Conservation (phyloP, 2,329 filamentous ascomycete genomes). For the Paraphaeosphaeria minitans region DNA sequence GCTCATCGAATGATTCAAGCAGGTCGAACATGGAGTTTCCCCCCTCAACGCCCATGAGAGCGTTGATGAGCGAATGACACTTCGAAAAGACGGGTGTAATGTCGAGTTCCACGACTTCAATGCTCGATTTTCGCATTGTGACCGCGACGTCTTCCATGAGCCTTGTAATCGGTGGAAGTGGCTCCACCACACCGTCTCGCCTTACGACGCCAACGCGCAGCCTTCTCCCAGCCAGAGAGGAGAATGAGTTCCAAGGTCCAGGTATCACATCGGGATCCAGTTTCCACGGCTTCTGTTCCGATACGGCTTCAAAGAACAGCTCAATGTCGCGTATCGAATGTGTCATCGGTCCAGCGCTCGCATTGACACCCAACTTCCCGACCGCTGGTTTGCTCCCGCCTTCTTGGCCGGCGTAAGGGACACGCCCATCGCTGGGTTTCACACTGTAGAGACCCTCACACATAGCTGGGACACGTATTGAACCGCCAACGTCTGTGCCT, state of each 20-base stretch:
- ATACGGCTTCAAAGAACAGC: conserved; percentile 60
- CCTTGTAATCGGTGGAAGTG: conserved; percentile 57
- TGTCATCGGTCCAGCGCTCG: conserved; percentile 54
- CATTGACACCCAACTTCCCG: conserved; percentile 51
- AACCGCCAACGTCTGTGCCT: conserved; percentile 62
- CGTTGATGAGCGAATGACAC: conserved; percentile 62
- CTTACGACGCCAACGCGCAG: conserved; percentile 56
- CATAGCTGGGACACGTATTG: conserved; percentile 57
- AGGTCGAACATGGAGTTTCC: conserved; percentile 61
- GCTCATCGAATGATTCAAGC: conserved; percentile 61
- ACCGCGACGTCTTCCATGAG: conserved; percentile 54
- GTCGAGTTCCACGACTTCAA: conserved; percentile 65
- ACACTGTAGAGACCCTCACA: conserved; percentile 57
- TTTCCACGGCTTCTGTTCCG: conserved; percentile 58
- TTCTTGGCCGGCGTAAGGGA: conserved; percentile 60
- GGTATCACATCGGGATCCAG: conserved; percentile 52
- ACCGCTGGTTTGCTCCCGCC: conserved; percentile 53
- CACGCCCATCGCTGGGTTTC: conserved; percentile 53
- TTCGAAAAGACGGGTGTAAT: conserved; percentile 59
- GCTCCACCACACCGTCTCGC: conserved; percentile 57
- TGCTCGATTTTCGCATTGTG: conserved; percentile 42
- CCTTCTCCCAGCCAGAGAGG: conserved; percentile 27
- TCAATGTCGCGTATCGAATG: conserved; percentile 58
- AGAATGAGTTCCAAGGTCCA: conserved; percentile 44
- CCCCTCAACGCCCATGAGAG: conserved; percentile 64